Evolutionary conservation across 768 basidiomycete species (phyloP).

Genomic region (Termitomyces sp.): DNA sequence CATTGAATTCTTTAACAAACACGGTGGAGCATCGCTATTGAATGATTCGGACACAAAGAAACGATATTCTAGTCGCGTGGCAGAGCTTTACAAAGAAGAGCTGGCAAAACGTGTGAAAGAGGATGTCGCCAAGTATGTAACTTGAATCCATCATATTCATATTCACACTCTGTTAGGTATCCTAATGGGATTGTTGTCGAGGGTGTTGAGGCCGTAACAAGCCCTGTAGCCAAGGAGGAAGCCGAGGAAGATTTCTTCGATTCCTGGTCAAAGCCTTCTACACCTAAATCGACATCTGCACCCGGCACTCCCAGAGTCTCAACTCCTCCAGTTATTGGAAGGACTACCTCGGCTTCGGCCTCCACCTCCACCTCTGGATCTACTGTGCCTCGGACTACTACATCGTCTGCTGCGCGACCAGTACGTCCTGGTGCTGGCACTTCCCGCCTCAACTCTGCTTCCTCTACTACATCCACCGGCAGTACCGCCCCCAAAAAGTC

Average conservation of each 20-base stretch:
- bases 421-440: constrained; percentile 31
- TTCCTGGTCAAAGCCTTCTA: constrained; percentile 87
- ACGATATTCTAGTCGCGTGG: constrained; percentile 82
- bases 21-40: constrained; percentile 71
- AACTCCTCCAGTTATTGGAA: constrained; percentile 56
- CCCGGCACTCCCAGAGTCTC: constrained; percentile 45
- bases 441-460: constrained; percentile 32
- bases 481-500: constrained; percentile 48
- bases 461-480: constrained; percentile 19
- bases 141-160: neutral
- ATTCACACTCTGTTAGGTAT: constrained; percentile 40
- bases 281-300: constrained; percentile 43
- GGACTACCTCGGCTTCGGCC: constrained; percentile 33
- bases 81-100: constrained; percentile 90
- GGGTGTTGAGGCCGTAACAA: constrained; percentile 50
- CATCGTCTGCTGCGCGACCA: constrained; percentile 55
- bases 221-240: constrained; percentile 34
- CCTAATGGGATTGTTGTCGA: constrained; percentile 79
- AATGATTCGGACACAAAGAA: constrained; percentile 77
- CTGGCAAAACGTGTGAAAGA: constrained; percentile 74
- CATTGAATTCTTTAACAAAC: constrained; percentile 84
- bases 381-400: constrained; percentile 52
- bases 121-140: constrained; percentile 59
- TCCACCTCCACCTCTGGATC: constrained; percentile 27
- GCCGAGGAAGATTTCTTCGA: constrained; percentile 94